Conservation (phyloP, 2,329 filamentous ascomycete genomes). For the Xylariaceae sp. region DNA sequence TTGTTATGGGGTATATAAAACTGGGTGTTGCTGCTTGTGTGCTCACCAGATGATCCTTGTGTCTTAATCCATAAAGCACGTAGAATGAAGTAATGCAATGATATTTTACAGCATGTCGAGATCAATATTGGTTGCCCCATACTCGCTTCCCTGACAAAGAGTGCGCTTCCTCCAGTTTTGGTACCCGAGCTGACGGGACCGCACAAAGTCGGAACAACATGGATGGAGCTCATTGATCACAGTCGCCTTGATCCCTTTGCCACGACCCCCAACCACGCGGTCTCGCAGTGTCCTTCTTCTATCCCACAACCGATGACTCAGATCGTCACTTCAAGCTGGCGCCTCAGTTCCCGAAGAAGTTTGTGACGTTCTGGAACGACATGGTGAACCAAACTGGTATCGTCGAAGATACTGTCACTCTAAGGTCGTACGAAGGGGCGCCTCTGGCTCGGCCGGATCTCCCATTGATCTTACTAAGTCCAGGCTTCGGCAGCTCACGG, state of each 20-base stretch:
- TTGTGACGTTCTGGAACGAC: slow-evolving; percentile 1
- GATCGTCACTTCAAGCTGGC: slow-evolving; percentile 1
- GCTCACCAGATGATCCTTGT: too few species aligned
- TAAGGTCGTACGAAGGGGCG: background rate
- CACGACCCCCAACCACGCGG: background rate
- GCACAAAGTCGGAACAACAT: slow-evolving; percentile 3
- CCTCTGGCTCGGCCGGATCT: slow-evolving; percentile 5
- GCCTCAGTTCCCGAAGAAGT: background rate
- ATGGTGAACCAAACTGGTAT: too few species aligned
- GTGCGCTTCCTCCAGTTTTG: too few species aligned
- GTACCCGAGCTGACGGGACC: slow-evolving; percentile 5
- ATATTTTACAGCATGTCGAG: too few species aligned
- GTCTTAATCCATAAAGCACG: too few species aligned
- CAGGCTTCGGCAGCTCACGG: slow-evolving; percentile 5
- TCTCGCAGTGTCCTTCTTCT: slow-evolving; percentile 5
- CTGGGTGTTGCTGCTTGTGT: too few species aligned
- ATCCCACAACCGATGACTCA: slow-evolving; percentile 4
- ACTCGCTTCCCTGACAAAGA: too few species aligned
- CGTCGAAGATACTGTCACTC: background rate
- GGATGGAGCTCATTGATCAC: slow-evolving; percentile 8
- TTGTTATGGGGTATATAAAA: too few species aligned
- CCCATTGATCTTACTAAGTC: slow-evolving; percentile 9
- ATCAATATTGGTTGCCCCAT: too few species aligned
- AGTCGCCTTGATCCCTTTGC: slow-evolving; percentile 1
- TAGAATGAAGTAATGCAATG: too few species aligned